Conservation (phyloP, 257 asterid genomes). For the Mitragyna speciosa region DNA sequence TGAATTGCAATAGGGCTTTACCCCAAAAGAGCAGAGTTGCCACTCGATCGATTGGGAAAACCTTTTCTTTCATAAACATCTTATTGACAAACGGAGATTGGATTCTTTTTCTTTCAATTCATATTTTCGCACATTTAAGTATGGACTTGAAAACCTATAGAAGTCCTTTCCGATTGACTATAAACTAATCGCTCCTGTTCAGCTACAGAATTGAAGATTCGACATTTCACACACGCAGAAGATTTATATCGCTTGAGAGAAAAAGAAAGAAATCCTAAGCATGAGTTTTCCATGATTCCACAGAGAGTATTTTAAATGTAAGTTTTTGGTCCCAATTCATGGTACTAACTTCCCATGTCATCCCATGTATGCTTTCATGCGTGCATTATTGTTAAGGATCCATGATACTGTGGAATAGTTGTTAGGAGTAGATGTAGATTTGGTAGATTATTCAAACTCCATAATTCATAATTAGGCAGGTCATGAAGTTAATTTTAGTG, state of each 20-base stretch:
- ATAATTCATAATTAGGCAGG: not conserved
- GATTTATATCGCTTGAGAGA: not conserved
- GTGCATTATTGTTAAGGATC: not conserved
- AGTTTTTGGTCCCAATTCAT: too few species aligned
- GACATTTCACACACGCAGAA: not conserved
- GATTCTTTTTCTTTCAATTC: constrained; percentile 13
- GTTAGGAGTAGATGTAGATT: constrained; percentile 16
- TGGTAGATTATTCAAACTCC: constrained; percentile 8
- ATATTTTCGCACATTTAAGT: not conserved
- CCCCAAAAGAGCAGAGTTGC: not conserved
- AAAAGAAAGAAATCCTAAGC: not conserved
- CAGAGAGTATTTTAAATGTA: not conserved
- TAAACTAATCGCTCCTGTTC: not conserved
- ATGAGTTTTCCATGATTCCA: not conserved
- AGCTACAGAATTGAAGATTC: not conserved
- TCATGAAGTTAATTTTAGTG: too few species aligned
- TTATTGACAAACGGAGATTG: not conserved
- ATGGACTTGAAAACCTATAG: not conserved
- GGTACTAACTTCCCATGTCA: not conserved
- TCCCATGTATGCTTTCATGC: not conserved
- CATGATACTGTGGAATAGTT: not conserved
- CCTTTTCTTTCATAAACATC: not conserved
- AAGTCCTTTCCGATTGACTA: constrained; percentile 7
- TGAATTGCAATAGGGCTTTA: not conserved
- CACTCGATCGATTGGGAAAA: too few species aligned